Base-by-base conservation (phyloP, 225 moss, liverwort and hornwort genomes). In the Thuidium tamariscinum region DNA sequence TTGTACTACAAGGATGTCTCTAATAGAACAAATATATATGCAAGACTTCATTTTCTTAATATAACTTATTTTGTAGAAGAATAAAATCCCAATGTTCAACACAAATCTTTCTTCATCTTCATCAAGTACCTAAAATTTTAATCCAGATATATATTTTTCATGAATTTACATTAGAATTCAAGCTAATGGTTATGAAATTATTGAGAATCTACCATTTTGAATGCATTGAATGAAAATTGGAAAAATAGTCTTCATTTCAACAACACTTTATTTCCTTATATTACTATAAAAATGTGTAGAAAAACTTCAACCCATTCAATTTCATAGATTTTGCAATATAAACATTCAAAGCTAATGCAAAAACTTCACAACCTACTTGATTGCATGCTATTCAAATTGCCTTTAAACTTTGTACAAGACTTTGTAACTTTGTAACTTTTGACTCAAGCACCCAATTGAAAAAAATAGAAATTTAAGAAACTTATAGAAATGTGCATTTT, bases 11-110 rank as follows among this genome's bases (percentile, higher is more conserved):
- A 67, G 67, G 13, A 67, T 37, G 37, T 22, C 7, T 0, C 4
- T 6, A 0, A n/a, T n/a, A n/a, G 1, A 64, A 0, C 10, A 21
- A 37, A 6, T 37, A 67, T 2, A 67, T 3, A 4, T 23, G 2
- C 1, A 67, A 37, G 14, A 37, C 25, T 41, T 41, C 4, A 8
- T 13, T 14, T 41, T 14, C 0, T 14, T 14, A 1, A 5, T 1
- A 8, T 2, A 69, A 14, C 0, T 15, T 2, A 19, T 4, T 41
- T 39, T 41, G 21, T 25, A 1, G 1, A 69, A 25, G 41, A 8
- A 69, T 39, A 39, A 68, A 68, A 41, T 41, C 1, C 8, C 2
- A 25, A 69, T 0, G 2, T 41, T 8, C 4, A 41, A 5, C 0
- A 41, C 41, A 69, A 37, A 8, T 2, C 4, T 69, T 14, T 69